Conservation (phyloP, 768 basidiomycete genomes). For the Tephrocybe sp. region DNA sequence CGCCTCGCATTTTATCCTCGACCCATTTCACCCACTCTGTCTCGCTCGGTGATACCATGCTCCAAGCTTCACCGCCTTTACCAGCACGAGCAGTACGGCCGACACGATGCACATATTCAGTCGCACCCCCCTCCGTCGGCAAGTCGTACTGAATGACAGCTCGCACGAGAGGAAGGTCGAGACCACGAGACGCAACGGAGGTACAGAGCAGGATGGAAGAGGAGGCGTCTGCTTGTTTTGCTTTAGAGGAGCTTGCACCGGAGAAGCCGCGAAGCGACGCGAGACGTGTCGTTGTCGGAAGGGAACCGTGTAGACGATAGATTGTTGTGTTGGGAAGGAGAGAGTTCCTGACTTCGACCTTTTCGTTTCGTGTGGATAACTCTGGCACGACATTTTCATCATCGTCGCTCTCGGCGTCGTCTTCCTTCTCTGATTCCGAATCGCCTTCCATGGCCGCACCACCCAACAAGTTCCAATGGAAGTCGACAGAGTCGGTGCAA, state of each 20-base stretch:
- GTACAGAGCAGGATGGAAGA: conserved; percentile 89
- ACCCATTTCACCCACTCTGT: conserved; percentile 90
- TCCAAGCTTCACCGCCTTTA: conserved; percentile 94
- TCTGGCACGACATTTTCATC: conserved; percentile 21
- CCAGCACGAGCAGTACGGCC: conserved; percentile 97
- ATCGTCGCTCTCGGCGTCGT: conserved; percentile 26
- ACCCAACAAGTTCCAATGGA: conserved; percentile 85
- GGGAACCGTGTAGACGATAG: conserved; percentile 90
- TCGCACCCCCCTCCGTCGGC: conserved; percentile 94
- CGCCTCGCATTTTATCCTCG: conserved; percentile 72
- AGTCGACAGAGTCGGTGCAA: conserved; percentile 97
- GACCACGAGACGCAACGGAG: conserved; percentile 96
- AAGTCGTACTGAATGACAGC: conserved; percentile 96
- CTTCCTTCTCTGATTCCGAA: conserved; percentile 19
- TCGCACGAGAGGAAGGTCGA: conserved; percentile 91
- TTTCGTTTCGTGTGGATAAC: conserved; percentile 28
- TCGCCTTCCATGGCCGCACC: conserved; percentile 61
- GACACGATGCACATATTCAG: conserved; percentile 95
- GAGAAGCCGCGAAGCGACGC: conserved; percentile 84
- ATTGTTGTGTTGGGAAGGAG: conserved; percentile 81
- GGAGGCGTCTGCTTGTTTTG: conserved; percentile 23
- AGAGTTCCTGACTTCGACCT: conserved; percentile 62
- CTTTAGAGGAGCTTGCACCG: conserved; percentile 30
- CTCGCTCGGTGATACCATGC: conserved; percentile 85
- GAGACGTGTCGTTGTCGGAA: conserved; percentile 77